Evolutionary conservation across 2,329 filamentous ascomycete genomes (phyloP).

Genomic region (Apiospora phragmitis): DNA sequence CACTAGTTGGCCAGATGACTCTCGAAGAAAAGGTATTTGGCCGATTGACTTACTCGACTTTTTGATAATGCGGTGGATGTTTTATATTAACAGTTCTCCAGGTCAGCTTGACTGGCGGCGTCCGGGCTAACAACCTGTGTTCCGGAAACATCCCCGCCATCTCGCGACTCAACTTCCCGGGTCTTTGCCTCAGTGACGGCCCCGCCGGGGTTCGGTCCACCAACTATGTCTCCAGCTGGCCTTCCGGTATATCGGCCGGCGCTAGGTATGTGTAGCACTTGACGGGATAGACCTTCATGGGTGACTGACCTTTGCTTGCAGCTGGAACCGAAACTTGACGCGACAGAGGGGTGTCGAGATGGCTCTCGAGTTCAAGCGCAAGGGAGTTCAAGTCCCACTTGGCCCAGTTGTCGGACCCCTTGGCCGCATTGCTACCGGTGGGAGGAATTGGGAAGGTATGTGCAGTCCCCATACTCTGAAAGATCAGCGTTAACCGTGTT

Average conservation of each 20-base stretch:
- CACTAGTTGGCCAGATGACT: conserved; percentile 38
- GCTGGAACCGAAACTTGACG: conserved; percentile 72
- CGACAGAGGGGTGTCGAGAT: conserved; percentile 70
- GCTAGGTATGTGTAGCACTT: conserved; percentile 28
- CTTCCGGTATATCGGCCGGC: conserved; percentile 61
- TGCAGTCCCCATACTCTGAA: neutral
- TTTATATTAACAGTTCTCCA: conserved; percentile 5
- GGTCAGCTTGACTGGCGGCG: conserved; percentile 39
- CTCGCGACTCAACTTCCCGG: conserved; percentile 39
- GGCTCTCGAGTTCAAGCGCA: conserved; percentile 72
- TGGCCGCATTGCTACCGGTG: conserved; percentile 60
- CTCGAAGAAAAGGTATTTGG: conserved; percentile 36
- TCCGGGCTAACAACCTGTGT: conserved; percentile 32
- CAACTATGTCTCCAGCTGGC: conserved; percentile 43
- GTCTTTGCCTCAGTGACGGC: conserved; percentile 40
- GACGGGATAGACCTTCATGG: neutral
- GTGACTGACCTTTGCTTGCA: neutral
- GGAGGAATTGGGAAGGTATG: conserved; percentile 64
- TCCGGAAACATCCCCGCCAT: conserved; percentile 42
- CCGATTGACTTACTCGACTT: neutral
- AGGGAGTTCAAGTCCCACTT: conserved; percentile 77
- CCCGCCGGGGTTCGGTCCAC: conserved; percentile 32
- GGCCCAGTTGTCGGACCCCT: conserved; percentile 73
- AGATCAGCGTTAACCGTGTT: neutral
- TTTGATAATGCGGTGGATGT: neutral